Evolutionary conservation across 768 basidiomycete genomes (phyloP), one percentile per base, ranked within the genome.

Genomic region (Rhodocollybia butyracea): DNA sequence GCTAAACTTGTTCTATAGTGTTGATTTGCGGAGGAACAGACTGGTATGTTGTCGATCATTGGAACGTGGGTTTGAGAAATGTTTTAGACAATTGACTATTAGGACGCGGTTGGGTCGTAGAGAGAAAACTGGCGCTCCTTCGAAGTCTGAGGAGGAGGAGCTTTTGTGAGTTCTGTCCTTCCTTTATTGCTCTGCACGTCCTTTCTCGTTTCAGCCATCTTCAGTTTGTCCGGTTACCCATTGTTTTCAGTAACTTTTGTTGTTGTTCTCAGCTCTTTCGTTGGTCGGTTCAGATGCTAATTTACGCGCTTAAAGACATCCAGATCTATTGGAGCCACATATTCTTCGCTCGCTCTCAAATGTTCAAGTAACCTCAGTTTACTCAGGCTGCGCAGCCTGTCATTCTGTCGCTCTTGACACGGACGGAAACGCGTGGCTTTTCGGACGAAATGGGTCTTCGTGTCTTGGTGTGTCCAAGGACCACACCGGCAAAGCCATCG

Each of bases 321-420:
- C 92, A 3, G 94, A 98, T 76, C 81, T 98, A 3, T 79, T 87
- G 51, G 84, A 90, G 69, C 94, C 94, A 0, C 83, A 94, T 70
- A 91, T 96, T 63, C 80, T 98, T 17, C 89, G 96, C 55, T 91
- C 93, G 0, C 76, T 98, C 30, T 79, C 83, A 66, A 94, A 95
- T 67, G 78, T 95, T 71, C 83, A 86, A 65, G 76, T 80, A 10
- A 70, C 75, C 21, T 89, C 88, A 7, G 70, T 94, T 50, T 86
- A 94, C 68, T 79, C 89, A 10, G 88, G 89, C 2, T 90, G 89
- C 61, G 79, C 74, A 10, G 83, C 83, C 6, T 92, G 89, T 64
- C 90, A 94, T 66, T 86, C 82, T 61, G 82, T 94, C 39, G 84
- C 77, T 13, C 68, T 94, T 59, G 89, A 91, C 72, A 61, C 79